A percentile compares a stretch with the other conserved stretches of the same genome.
These are phyloP conservation scores for Cercospora zeae-maydis DNA, from an alignment of 2,329 filamentous ascomycete species.

Conservation along the genomic window DNA sequence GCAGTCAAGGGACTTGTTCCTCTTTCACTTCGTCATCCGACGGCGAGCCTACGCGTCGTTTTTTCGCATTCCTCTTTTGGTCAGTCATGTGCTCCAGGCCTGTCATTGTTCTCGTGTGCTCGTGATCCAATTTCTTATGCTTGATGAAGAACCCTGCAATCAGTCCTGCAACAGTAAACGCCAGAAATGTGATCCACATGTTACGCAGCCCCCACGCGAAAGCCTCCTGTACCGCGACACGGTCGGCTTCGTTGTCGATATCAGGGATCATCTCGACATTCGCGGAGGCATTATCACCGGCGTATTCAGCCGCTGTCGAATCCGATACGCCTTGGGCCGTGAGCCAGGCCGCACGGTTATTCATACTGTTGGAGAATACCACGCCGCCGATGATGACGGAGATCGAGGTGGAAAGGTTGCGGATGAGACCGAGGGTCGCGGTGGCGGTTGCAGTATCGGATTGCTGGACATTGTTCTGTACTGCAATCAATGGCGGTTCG, in stretches of 20 bases:
- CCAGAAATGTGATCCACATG: background rate
- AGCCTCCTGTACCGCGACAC: background rate
- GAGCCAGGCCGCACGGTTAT: background rate
- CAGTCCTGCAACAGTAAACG: background rate
- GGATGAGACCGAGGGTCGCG: background rate
- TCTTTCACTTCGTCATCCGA: background rate
- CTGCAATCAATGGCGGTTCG: background rate
- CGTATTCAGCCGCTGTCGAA: background rate
- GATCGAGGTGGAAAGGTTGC: background rate
- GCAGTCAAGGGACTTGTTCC: background rate
- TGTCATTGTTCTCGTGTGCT: background rate
- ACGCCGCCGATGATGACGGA: background rate
- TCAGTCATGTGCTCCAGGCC: background rate
- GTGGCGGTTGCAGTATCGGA: background rate
- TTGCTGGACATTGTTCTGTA: background rate
- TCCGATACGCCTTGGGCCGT: background rate
- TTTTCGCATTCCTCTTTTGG: background rate
- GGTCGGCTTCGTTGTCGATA: background rate
- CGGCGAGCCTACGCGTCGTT: background rate
- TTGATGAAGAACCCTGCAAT: background rate
- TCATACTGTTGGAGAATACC: background rate
- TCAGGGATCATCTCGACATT: conserved; percentile 1
- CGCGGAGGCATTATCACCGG: background rate
- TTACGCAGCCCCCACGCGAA: background rate
- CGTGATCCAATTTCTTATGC: background rate